Base-by-base conservation (phyloP, 768 basidiomycete genomes). In the Cyclocybe cylindracea region DNA sequence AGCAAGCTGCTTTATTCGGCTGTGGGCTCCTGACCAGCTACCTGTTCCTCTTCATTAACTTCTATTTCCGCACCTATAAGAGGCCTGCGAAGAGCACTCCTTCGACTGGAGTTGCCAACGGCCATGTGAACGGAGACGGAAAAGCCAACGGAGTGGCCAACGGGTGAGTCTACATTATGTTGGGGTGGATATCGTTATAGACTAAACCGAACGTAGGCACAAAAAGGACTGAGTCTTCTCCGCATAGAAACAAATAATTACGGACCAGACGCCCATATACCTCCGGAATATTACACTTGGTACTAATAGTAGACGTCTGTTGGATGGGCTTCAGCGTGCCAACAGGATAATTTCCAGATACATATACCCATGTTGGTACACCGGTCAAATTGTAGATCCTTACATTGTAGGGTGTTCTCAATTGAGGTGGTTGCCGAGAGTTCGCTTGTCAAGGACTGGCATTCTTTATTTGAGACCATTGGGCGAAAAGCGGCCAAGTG, bases 41-140 rank as follows among this genome's bases (percentile, higher is more conserved):
- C 73, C 85, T 99, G 48, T 82, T 86, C 61, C 83, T 99, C 52
- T 98, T 99, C 79, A 92, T 98, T 79, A 91, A 93, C 70, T 94
- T 94, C 73, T 94, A 94, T 73, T 79, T 92, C 63, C 83, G 87
- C 68, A 91, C 89, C 29, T 91, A 91, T 76, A 85, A 85, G 75
- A 86, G 85, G 66, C 80, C 86, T 33, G 66, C 51, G 7, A 79
- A 79, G 52, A 83, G 81, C 66, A 72, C 71, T 33, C 58, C 66
- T 47, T 64, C 70, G 7, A 78, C 79, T 44, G 80, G 80, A 47
- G 64, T 72, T 37, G 76, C 75, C 39, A 71, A 69, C 51, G 66
- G 67, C 31, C 61, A 72, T 36, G 61, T 65, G 2, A 74, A 76
- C 48, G 74, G 77, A 32, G 66, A 68, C 36, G 65, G 65, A 36